Base-by-base conservation (phyloP, 805 yeast species). In the Hanseniaspora clermontiae region DNA sequence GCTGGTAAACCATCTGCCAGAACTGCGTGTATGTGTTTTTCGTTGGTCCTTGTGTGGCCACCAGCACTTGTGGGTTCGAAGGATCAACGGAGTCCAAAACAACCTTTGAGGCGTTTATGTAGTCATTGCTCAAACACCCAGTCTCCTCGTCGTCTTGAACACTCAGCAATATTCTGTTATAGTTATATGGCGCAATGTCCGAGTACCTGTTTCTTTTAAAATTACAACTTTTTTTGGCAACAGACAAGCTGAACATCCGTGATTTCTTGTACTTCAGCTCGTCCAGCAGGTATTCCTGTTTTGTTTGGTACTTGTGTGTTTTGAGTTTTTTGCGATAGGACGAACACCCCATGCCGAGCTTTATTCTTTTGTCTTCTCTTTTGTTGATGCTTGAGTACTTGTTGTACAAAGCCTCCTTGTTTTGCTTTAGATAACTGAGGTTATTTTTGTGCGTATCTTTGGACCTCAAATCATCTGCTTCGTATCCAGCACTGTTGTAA, bases 11-110 rank as follows among this genome's bases (percentile, higher is more conserved):
- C 79, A 89, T 84, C 60, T 83, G 87, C 96, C 97, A 93, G 65
- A 93, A 91, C 66, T 93, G 95, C 3, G 80, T 80, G 60, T 79
- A 75, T 0, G 97, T 90, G 37, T 72, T 70, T 14, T 67, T 70
- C n/a, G 84, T 71, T 0, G 98, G 98, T 1, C 91, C 95, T 63
- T 85, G 95, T 1, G 84, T 73, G 0, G 88, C 86, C 36, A 85
- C 82, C 64, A 82, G 84, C 29, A 66, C 61, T 43, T 73, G 68
- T 1, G 66, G 62, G 8, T 57, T 42, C 17, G 62, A 60, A 42
- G 64, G 66, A 6, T 57, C 60, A 2, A 63, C 62, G 3, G 66
- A 64, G 43, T 65, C 59, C 1, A 65, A 57, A 20, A 64, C 73
- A 7, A 86, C 70, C 67, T 84, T 80, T 0, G 95, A 85, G 0